A percentile compares a stretch with the other conserved stretches of the same genome.
Evolutionary conservation across 2,329 filamentous ascomycete genomes (phyloP).

Genomic region (Fusarium sp.): DNA sequence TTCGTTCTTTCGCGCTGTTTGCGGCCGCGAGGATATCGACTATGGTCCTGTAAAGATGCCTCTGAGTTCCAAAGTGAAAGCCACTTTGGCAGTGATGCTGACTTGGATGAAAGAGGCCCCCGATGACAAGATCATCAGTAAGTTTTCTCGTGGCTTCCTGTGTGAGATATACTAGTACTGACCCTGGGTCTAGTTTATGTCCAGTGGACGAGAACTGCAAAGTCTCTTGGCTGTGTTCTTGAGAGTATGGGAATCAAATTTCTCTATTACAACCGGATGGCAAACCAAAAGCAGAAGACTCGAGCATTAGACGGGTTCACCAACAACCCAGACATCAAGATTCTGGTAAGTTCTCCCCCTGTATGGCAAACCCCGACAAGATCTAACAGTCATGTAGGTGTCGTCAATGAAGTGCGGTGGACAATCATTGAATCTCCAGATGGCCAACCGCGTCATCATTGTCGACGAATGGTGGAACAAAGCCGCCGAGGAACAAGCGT

Average conservation of each 20-base stretch:
- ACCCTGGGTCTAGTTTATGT: constrained; percentile 45
- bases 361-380: rapidly evolving
- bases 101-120: constrained; percentile 47
- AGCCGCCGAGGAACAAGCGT: constrained; percentile 69
- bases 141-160: neutral
- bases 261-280: constrained; percentile 50
- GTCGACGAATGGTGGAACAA: constrained; percentile 71
- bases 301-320: constrained; percentile 40
- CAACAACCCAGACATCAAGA: constrained; percentile 9
- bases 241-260: constrained; percentile 45
- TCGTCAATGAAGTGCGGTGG: constrained; percentile 49
- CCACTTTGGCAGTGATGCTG: constrained; percentile 45
- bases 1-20: constrained; percentile 39
- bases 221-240: constrained; percentile 51
- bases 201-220: constrained; percentile 46
- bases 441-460: constrained; percentile 63
- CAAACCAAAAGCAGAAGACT: constrained; percentile 17
- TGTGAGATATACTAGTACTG: neutral
- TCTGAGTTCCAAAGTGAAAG: constrained; percentile 47
- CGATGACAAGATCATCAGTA: constrained; percentile 53
- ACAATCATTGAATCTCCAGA: constrained; percentile 53
- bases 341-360: constrained; percentile 48
- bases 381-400: constrained; percentile 41
- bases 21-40: neutral
- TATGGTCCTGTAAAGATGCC: constrained; percentile 1